These are phyloP conservation scores for Globisporangium uncinulatum DNA, from an alignment of 352 stramenopile genomes.

Conservation along the genomic window DNA sequence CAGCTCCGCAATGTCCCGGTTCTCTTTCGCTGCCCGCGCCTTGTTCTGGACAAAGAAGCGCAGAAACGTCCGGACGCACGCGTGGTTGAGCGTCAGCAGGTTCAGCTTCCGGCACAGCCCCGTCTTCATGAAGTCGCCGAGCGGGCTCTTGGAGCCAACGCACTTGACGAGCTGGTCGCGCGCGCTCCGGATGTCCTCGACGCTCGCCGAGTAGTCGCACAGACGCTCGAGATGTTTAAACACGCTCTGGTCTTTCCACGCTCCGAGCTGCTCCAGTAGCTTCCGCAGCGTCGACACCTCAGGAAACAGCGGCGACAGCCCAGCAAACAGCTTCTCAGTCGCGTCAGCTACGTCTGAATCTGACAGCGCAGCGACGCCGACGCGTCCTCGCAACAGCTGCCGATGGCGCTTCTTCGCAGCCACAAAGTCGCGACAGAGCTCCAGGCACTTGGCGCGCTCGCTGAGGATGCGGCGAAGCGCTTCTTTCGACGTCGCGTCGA, in stretches of 20 bases:
- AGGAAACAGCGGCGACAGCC: constrained; percentile 44
- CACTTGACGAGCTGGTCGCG: constrained; percentile 70
- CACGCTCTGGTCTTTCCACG: constrained; percentile 74
- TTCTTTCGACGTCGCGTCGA: constrained; percentile 67
- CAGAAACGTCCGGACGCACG: constrained; percentile 27
- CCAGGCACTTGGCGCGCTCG: constrained; percentile 51
- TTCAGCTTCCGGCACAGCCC: constrained; percentile 70
- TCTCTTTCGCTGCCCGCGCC: constrained; percentile 28
- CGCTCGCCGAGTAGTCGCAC: constrained; percentile 45
- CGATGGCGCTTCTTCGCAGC: constrained; percentile 41
- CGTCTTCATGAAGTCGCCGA: constrained; percentile 78
- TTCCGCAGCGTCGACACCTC: constrained; percentile 51
- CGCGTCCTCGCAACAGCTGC: constrained; percentile 10
- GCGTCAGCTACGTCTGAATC: constrained; percentile 18
- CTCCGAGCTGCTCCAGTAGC: constrained; percentile 54
- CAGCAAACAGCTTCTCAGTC: constrained; percentile 28
- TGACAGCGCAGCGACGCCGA: neutral
- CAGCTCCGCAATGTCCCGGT: constrained; percentile 49
- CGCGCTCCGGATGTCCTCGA: constrained; percentile 40
- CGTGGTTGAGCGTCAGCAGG: constrained; percentile 57
- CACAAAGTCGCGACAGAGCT: constrained; percentile 32
- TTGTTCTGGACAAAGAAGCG: constrained; percentile 31
- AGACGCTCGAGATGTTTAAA: constrained; percentile 67
- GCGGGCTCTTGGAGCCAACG: constrained; percentile 68
- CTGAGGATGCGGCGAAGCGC: constrained; percentile 61